phyloP scores from a whole-genome alignment of 2,329 filamentous ascomycete species.

The Claviceps citrina region DNA sequence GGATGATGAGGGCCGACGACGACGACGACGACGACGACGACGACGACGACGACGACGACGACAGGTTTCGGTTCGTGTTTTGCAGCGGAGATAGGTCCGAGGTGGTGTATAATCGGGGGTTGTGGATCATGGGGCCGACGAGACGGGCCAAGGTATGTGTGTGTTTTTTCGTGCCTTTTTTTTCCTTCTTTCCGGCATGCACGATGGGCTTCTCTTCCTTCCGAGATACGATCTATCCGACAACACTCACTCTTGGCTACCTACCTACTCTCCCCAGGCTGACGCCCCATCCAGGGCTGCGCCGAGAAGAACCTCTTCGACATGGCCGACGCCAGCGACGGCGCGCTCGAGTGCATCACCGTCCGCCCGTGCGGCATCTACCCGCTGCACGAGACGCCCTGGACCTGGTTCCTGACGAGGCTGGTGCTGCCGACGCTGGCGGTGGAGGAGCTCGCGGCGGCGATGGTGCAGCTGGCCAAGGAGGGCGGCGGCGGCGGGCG shows the following conservation, averaged over 20 bases:
- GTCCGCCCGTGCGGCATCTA: constrained; percentile 1
- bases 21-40: not conserved
- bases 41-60: not conserved
- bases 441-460: constrained; percentile 1
- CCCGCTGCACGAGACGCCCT: not conserved
- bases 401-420: constrained; percentile 3
- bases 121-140: constrained; percentile 5
- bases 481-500: not conserved
- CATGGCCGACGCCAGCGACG: constrained; percentile 1
- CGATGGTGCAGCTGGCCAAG: constrained; percentile 1
- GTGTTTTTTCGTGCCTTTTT: not conserved
- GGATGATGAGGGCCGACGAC: not conserved
- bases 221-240: too few species aligned
- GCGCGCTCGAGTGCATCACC: constrained; percentile 2
- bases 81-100: constrained; percentile 2
- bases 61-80: not conserved
- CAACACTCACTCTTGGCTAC: not conserved
- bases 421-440: constrained; percentile 2
- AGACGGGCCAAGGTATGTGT: constrained; percentile 2
- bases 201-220: too few species aligned
- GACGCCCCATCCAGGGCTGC: not conserved
- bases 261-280: too few species aligned
- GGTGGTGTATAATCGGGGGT: constrained; percentile 2
- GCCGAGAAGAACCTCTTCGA: constrained; percentile 2
- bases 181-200: not conserved